Evolutionary conservation across 2,329 filamentous ascomycete genomes (phyloP).

Genomic region (Uncinocarpus reesii): DNA sequence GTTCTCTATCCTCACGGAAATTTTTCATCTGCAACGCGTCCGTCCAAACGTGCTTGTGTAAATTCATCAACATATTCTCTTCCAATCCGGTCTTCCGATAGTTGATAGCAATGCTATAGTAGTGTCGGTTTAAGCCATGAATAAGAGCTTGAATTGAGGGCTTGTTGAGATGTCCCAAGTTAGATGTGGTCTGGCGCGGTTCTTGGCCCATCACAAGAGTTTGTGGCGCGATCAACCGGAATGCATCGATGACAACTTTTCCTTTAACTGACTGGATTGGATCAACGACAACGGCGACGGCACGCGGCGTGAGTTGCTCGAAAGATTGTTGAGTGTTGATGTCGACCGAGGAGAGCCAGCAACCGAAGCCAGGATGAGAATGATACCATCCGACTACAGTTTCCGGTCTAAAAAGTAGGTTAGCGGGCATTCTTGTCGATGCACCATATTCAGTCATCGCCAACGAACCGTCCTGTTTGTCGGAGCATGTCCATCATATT

Average conservation of each 20-base stretch:
- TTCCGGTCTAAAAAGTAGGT: slow-evolving; percentile 56
- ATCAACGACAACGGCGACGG: slow-evolving; percentile 94
- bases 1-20: slow-evolving; percentile 71
- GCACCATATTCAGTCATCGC: not conserved
- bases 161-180: slow-evolving; percentile 96
- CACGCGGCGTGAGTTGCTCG: slow-evolving; percentile 91
- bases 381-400: slow-evolving; percentile 99
- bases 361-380: slow-evolving; percentile 96
- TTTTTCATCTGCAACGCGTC: slow-evolving; percentile 95
- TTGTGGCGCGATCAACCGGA: slow-evolving; percentile 96
- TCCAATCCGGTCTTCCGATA: slow-evolving; percentile 95
- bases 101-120: slow-evolving; percentile 98
- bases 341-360: slow-evolving; percentile 97
- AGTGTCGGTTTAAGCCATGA: slow-evolving; percentile 94
- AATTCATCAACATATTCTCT: slow-evolving; percentile 99
- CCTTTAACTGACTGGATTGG: slow-evolving; percentile 99
- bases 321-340: slow-evolving; percentile 99
- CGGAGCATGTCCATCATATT: slow-evolving; percentile 99
- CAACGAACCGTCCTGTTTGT: slow-evolving; percentile 77
- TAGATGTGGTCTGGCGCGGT: slow-evolving; percentile 93
- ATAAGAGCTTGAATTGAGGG: slow-evolving; percentile 99
- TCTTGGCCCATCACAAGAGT: slow-evolving; percentile 97
- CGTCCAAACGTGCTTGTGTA: slow-evolving; percentile 99
- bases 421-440: slow-evolving; percentile 11
- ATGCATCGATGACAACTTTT: slow-evolving; percentile 98